Base-by-base conservation (phyloP, 768 basidiomycete genomes). In the Auriscalpium vulgare region DNA sequence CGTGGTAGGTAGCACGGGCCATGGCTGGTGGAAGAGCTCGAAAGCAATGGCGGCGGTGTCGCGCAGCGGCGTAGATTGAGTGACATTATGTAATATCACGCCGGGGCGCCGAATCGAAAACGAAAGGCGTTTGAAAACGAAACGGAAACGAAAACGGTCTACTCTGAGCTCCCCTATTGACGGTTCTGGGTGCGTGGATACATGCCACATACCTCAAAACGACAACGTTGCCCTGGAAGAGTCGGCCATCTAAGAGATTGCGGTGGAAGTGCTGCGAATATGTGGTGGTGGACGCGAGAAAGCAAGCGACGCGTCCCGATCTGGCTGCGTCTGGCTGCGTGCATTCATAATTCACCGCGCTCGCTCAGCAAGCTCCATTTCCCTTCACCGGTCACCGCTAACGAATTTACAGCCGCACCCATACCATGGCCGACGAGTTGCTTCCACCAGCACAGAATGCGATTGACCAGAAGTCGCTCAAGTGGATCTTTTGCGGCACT, bases 401-500 rank as follows among this genome's bases (percentile, higher is more conserved):
- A 56, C 65, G 54, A 54, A 46, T 43, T 29, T 19, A 45, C 53
- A 53, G 46, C 62, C 61, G 55, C 59, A 48, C 35, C 40, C 44
- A 44, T 40, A 58, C 47, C 60, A 84, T 86, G 83, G 67, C 79
- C 38, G 77, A 84, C 55, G 85, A 87, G 63, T 75, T 78, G 2
- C 80, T 95, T 43, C 79, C 82, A 14, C 84, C 95, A 17, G 94
- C 92, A 16, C 83, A 97, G 76, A 97, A 97, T 68, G 76, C 98
- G 50, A 74, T 99, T 35, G 95, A 97, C 71, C 95, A 99, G 73
- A 85, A 81, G 62, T 84, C 85, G 21, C 73, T 97, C 58, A 97
- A 97, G 70, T 99, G 95, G 95, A 97, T 99, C 67, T 99, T 99
- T 69, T 98, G 97, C 67, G 95, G 95, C 83, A 71, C 57, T n/a